Evolutionary conservation across 2,329 filamentous ascomycete genomes (phyloP).

Genomic region (Colletotrichum tofieldiae): DNA sequence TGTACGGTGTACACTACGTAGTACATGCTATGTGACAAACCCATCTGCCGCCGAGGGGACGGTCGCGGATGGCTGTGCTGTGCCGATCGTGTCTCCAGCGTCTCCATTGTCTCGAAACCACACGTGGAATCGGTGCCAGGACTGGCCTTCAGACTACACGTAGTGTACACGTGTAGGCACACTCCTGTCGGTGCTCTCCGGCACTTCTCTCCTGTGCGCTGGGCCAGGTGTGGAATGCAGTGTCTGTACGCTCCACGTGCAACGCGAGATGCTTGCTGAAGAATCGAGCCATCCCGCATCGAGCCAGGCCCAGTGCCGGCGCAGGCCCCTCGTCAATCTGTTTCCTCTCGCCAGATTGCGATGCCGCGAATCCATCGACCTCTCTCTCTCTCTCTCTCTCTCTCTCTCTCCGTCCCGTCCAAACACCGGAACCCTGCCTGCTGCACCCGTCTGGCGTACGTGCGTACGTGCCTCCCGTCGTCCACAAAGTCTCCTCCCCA

Average conservation of each 20-base stretch:
- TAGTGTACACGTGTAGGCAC: too few relatives aligned
- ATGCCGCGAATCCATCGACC: background rate
- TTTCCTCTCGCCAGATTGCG: background rate
- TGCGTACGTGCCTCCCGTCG: too few relatives aligned
- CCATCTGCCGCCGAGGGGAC: background rate
- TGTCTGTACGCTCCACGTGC: background rate
- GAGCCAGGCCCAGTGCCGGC: background rate
- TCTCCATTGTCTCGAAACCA: slow-evolving; percentile 11
- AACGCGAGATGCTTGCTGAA: background rate
- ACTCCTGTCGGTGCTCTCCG: too few relatives aligned
- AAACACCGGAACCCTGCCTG: too few relatives aligned
- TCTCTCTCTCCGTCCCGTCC: too few relatives aligned
- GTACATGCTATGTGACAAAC: background rate
- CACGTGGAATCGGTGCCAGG: background rate
- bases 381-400: background rate
- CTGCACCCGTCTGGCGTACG: too few relatives aligned
- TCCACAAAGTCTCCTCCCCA: background rate
- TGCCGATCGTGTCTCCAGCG: background rate
- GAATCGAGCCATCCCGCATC: slow-evolving; percentile 1
- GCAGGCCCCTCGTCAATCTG: background rate
- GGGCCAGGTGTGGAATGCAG: background rate
- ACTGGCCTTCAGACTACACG: background rate
- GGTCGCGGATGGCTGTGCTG: background rate
- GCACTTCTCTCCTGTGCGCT: too few relatives aligned
- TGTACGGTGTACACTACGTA: too few relatives aligned